Evolutionary conservation across 257 asterid genomes (phyloP).

Genomic region (Plectranthus barbatus): DNA sequence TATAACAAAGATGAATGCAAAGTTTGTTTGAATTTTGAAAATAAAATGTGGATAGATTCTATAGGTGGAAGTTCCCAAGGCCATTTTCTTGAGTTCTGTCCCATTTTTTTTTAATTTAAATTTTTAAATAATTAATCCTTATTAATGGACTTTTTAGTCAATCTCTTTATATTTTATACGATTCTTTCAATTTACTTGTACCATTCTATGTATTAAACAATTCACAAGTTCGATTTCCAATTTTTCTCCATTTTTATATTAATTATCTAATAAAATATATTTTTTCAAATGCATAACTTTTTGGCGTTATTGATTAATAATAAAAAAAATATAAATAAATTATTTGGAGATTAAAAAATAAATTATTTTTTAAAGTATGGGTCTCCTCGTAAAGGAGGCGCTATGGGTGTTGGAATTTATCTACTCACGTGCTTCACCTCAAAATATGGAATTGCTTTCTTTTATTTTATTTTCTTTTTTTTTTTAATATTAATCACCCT

Average conservation of each 20-base stretch:
- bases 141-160: conserved; percentile 12
- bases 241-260: no score
- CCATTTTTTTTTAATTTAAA: not conserved
- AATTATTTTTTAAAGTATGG: not conserved
- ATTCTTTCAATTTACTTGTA: conserved; percentile 16
- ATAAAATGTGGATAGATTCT: conserved; percentile 29
- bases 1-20: no score
- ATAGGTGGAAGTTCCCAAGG: conserved; percentile 42
- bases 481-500: no score
- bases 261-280: no score
- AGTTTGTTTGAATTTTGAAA: not conserved
- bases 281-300: no score
- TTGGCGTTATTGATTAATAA: no score
- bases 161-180: conserved; percentile 15
- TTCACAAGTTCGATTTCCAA: no score
- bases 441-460: conserved; percentile 32
- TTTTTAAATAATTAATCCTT: not conserved
- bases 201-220: not conserved
- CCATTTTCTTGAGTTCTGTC: conserved; percentile 26
- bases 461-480: no score
- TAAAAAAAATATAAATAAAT: no score
- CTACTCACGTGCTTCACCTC: conserved; percentile 36
- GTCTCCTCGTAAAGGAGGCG: not conserved
- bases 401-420: conserved; percentile 10
- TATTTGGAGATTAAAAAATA: not conserved